Evolutionary conservation across 2,329 filamentous ascomycete genomes (phyloP).

Genomic region (Claviceps monticola): DNA sequence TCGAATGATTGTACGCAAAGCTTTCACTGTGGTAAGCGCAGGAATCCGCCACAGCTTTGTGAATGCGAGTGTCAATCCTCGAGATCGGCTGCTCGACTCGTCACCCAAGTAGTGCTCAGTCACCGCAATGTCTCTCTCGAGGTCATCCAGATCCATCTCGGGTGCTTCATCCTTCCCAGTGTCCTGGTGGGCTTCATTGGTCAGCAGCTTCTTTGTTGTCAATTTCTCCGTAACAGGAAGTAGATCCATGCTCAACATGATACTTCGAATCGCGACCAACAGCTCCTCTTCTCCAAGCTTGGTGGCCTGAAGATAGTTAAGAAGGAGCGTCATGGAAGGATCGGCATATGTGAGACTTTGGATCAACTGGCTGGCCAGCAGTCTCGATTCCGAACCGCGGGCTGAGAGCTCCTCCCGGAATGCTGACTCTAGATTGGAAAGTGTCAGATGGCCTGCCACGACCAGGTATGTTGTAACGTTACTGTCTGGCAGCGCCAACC

Average conservation of each 20-base stretch:
- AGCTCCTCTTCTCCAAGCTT: slow-evolving; percentile 53
- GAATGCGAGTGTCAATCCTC: slow-evolving; percentile 53
- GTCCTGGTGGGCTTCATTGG: slow-evolving; percentile 13
- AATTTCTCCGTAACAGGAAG: slow-evolving; percentile 27
- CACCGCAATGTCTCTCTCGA: slow-evolving; percentile 51
- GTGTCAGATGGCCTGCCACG: slow-evolving; percentile 44
- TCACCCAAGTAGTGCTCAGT: slow-evolving; percentile 54
- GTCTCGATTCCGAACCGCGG: slow-evolving; percentile 29
- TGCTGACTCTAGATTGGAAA: slow-evolving; percentile 43
- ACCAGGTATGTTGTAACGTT: slow-evolving; percentile 45
- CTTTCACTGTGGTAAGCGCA: slow-evolving; percentile 41
- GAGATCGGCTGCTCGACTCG: slow-evolving; percentile 47
- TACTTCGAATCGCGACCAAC: slow-evolving; percentile 47
- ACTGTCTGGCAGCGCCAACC: slow-evolving; percentile 32
- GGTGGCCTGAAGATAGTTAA: slow-evolving; percentile 50
- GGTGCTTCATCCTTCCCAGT: slow-evolving; percentile 19
- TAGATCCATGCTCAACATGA: slow-evolving; percentile 57
- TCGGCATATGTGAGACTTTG: slow-evolving; percentile 50
- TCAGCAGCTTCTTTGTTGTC: slow-evolving; percentile 19
- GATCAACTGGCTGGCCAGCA: slow-evolving; percentile 47
- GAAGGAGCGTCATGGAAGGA: slow-evolving; percentile 51
- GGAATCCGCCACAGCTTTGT: slow-evolving; percentile 57
- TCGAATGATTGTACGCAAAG: slow-evolving; percentile 48
- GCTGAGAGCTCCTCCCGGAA: slow-evolving; percentile 34
- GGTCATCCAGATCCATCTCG: slow-evolving; percentile 43